Evolutionary conservation across 1,284 basidiomycete genomes (phyloP), one percentile per base, ranked within the genome.

Genomic region (Chalciporus sp.): DNA sequence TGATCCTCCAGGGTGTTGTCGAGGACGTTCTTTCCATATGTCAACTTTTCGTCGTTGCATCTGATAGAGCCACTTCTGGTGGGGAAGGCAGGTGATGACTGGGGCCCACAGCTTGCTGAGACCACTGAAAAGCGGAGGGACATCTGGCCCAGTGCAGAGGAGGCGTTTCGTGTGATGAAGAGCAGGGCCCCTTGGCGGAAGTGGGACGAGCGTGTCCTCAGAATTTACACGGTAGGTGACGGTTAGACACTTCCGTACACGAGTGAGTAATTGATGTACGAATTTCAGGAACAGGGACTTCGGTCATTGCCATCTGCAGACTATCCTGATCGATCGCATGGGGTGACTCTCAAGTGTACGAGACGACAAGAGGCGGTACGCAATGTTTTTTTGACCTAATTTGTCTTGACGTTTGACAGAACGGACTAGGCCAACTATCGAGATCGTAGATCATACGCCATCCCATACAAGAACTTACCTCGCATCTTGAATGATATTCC

Each of bases 161-260:
- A 42, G 2, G 55, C 49, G 0, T 40, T 28, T 11, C 42, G 51
- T 11, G 20, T 14, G 4, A 17, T 46, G 4, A 52, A 42, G 33
- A 19, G 1, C 7, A 16, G 45, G 17, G 16, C 26, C 2, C 8
- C 3, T 5, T 50, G 37, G 23, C 9, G 16, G 12, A 27, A 7
- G 0, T 53, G 54, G 48, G 51, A 57, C 7, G 55, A 51, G 7
- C 55, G 51, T n/a, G 20, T 54, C n/a, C 29, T 58, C 1, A 42
- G 20, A 31, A 42, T 43, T 16, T n/a, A 37, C 31, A 26, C 43
- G 4, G 55, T 49, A 20, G 31, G 47, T 20, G 8, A 2, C 7
- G 7, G 7, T 29, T 19, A 20, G 31, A 33, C 12, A 11, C 9
- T 11, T 3, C 12, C 31, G 9, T 33, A 11, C 12, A n/a, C 9